Evolutionary conservation across 805 yeast species (phyloP).

Genomic region (Hanseniaspora osmophila): DNA sequence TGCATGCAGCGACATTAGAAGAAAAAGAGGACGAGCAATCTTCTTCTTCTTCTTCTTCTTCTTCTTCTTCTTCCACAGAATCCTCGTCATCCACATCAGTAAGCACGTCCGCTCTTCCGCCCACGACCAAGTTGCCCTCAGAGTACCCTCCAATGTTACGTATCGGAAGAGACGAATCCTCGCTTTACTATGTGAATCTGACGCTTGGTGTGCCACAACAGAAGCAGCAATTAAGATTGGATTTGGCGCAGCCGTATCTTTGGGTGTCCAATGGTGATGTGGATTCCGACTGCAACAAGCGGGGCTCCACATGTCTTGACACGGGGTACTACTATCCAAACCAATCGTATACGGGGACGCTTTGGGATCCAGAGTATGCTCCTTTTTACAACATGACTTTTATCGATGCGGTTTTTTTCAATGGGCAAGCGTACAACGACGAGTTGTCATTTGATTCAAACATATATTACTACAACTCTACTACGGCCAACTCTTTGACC

Average conservation of each 20-base stretch:
- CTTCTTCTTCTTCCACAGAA: neutral
- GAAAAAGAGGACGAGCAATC: too few relatives aligned
- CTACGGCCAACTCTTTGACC: neutral
- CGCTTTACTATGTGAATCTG: constrained; percentile 21
- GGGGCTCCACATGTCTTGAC: neutral
- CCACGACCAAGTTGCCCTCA: neutral
- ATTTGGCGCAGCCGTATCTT: constrained; percentile 26
- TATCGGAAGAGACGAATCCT: constrained; percentile 14
- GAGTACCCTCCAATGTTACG: neutral
- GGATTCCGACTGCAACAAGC: constrained; percentile 1
- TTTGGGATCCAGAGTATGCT: constrained; percentile 1
- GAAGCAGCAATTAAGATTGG: constrained; percentile 19
- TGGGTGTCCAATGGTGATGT: constrained; percentile 20
- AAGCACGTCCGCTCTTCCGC: neutral
- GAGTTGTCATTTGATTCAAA: constrained; percentile 8
- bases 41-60: neutral
- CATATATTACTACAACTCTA: neutral
- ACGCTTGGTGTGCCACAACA: constrained; percentile 23
- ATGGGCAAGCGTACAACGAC: constrained; percentile 16
- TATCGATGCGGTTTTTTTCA: constrained; percentile 14
- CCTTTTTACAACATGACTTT: constrained; percentile 10
- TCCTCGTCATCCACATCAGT: neutral
- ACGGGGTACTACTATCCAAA: constrained; percentile 5
- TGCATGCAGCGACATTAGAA: too few relatives aligned
- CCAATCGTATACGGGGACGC: constrained; percentile 11